Percentiles rank a stretch among this genome's conserved stretches.
Evolutionary conservation across 2,329 filamentous ascomycete genomes (phyloP).

Genomic region (Fusarium hostae): DNA sequence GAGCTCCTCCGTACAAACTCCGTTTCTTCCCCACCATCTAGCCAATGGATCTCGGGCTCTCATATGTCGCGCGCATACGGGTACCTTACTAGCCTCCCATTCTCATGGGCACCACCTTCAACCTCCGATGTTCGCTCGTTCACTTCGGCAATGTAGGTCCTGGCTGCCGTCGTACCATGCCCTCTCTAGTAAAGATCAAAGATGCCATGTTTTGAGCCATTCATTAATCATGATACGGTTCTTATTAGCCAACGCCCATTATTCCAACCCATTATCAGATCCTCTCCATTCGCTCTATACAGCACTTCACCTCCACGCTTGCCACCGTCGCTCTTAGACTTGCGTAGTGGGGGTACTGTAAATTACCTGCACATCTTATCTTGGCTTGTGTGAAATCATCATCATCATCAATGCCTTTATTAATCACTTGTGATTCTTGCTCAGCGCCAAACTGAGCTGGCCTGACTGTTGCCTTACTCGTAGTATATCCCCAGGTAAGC

Average conservation of each 20-base stretch:
- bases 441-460: constrained; percentile 24
- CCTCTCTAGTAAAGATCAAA: constrained; percentile 31
- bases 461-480: constrained; percentile 9
- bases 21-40: constrained; percentile 22
- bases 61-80: constrained; percentile 22
- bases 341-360: constrained; percentile 27
- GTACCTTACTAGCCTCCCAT: constrained; percentile 22
- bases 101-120: constrained; percentile 14
- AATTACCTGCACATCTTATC: constrained; percentile 32
- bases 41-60: constrained; percentile 7
- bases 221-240: constrained; percentile 30
- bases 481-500: neutral
- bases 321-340: constrained; percentile 16
- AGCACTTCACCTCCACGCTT: constrained; percentile 27
- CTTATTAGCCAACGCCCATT: constrained; percentile 41
- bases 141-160: constrained; percentile 23
- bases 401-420: constrained; percentile 14
- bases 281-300: constrained; percentile 33
- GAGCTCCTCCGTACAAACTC: constrained; percentile 15
- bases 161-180: constrained; percentile 26
- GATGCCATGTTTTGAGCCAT: constrained; percentile 23
- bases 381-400: constrained; percentile 30
- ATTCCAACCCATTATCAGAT: constrained; percentile 36
- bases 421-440: neutral
- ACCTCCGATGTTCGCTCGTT: constrained; percentile 35